These are phyloP conservation scores for Atkinsonella texensis DNA, from an alignment of 2,329 filamentous ascomycete genomes.

Conservation along the genomic window DNA sequence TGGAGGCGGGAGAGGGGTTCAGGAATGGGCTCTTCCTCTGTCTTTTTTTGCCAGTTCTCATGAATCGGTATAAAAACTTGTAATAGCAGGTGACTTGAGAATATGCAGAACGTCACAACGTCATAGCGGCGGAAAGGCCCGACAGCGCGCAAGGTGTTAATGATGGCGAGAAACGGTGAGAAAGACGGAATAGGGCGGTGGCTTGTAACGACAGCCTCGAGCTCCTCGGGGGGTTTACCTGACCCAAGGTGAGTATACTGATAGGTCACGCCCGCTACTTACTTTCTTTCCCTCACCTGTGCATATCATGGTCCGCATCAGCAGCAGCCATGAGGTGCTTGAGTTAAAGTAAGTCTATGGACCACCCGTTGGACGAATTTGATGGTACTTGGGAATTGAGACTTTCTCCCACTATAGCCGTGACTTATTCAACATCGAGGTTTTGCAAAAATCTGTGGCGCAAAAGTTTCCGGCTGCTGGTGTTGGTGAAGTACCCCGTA, in stretches of 20 bases:
- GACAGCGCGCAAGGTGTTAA: background rate
- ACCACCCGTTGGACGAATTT: too few species aligned
- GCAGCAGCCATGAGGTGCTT: too few species aligned
- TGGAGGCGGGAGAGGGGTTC: background rate
- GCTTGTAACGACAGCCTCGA: background rate
- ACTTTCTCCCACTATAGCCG: background rate
- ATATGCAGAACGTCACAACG: slow-evolving; percentile 2
- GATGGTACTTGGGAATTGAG: too few species aligned
- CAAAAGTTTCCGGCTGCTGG: background rate
- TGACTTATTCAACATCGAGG: background rate
- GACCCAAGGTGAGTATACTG: too few species aligned
- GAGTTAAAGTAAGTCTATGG: too few species aligned
- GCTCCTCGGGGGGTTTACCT: background rate
- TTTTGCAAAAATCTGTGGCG: background rate
- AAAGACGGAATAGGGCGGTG: background rate
- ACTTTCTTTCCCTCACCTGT: too few species aligned
- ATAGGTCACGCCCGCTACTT: too few species aligned
- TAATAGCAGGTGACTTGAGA: background rate
- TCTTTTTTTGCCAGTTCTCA: background rate
- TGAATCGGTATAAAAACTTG: background rate
- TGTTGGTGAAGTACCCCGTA: background rate
- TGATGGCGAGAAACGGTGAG: background rate
- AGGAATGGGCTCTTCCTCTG: background rate
- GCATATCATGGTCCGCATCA: too few species aligned
- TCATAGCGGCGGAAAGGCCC: background rate